Evolutionary conservation across 805 yeast species (phyloP).

Genomic region (Saccharomycopsis sp.): DNA sequence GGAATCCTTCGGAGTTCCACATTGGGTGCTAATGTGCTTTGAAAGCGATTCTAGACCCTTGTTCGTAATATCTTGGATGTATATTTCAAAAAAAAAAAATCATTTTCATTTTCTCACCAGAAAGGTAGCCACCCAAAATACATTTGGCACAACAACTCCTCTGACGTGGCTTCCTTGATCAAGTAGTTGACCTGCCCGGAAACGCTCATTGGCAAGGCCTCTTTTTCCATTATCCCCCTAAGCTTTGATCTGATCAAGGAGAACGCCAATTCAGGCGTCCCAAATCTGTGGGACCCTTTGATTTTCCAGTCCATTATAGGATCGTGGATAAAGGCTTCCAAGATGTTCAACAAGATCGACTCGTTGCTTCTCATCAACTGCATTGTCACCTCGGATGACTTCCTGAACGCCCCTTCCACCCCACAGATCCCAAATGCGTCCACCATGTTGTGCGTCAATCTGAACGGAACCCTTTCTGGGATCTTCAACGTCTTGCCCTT

Average conservation of each 20-base stretch:
- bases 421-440: slow-evolving; percentile 94
- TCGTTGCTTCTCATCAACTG: slow-evolving; percentile 67
- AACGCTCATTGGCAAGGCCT: slow-evolving; percentile 70
- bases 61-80: too few relatives aligned
- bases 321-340: slow-evolving; percentile 89
- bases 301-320: slow-evolving; percentile 77
- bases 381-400: slow-evolving; percentile 77
- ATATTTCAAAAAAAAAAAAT: too few relatives aligned
- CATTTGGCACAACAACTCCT: slow-evolving; percentile 70
- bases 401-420: slow-evolving; percentile 80
- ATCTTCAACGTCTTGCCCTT: slow-evolving; percentile 62
- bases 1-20: too few relatives aligned
- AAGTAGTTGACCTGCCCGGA: slow-evolving; percentile 88
- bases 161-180: slow-evolving; percentile 71
- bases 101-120: too few relatives aligned
- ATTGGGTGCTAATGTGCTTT: too few relatives aligned
- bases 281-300: slow-evolving; percentile 32
- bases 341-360: slow-evolving; percentile 74
- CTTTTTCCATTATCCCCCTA: slow-evolving; percentile 72
- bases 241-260: slow-evolving; percentile 68
- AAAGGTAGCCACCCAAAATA: slow-evolving; percentile 90
- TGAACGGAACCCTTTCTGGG: slow-evolving; percentile 92
- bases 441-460: slow-evolving; percentile 80
- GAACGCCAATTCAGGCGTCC: slow-evolving; percentile 55
- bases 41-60: too few relatives aligned